These are phyloP conservation scores for Aspergillus pseudoterreus DNA, from an alignment of 2,329 filamentous ascomycete genomes.

Conservation along the genomic window DNA sequence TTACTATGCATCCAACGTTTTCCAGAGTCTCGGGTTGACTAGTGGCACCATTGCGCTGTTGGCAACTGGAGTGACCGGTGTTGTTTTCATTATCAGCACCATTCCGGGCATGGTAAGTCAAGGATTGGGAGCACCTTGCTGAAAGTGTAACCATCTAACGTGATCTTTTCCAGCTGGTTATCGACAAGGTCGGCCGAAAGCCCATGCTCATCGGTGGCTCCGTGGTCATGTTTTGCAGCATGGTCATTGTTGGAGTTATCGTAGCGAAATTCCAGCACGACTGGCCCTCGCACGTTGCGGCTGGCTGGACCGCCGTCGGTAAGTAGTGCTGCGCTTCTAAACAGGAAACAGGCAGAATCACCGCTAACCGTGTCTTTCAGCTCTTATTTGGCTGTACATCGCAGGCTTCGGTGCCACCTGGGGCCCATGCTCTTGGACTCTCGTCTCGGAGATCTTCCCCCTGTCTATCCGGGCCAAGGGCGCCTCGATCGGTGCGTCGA, in stretches of 20 bases:
- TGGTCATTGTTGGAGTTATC: slow-evolving; percentile 26
- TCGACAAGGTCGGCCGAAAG: slow-evolving; percentile 28
- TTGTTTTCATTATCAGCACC: slow-evolving; percentile 30
- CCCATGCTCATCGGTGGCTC: slow-evolving; percentile 25
- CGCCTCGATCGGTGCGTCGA: slow-evolving; percentile 24
- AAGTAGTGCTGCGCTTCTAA: neutral
- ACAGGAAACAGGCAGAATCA: neutral
- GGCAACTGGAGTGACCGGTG: slow-evolving; percentile 33
- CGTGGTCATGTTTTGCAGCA: slow-evolving; percentile 19
- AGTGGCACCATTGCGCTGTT: slow-evolving; percentile 29
- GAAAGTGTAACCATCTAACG: neutral
- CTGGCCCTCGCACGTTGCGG: slow-evolving; percentile 23
- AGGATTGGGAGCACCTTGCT: neutral
- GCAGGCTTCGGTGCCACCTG: slow-evolving; percentile 24
- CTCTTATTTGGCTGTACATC: slow-evolving; percentile 27
- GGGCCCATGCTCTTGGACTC: slow-evolving; percentile 27
- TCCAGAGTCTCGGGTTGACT: slow-evolving; percentile 32
- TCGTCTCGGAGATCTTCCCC: slow-evolving; percentile 27
- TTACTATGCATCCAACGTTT: slow-evolving; percentile 40
- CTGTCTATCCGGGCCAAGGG: slow-evolving; percentile 27
- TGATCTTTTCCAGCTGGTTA: slow-evolving; percentile 14
- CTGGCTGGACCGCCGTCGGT: slow-evolving; percentile 27
- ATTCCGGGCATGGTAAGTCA: slow-evolving; percentile 31
- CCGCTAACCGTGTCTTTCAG: slow-evolving; percentile 4
- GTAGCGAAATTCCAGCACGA: slow-evolving; percentile 25